These are phyloP conservation scores for Umbelopsis isabellina DNA, from an alignment of 192 early-diverging fungal genomes.

Conservation along the genomic window DNA sequence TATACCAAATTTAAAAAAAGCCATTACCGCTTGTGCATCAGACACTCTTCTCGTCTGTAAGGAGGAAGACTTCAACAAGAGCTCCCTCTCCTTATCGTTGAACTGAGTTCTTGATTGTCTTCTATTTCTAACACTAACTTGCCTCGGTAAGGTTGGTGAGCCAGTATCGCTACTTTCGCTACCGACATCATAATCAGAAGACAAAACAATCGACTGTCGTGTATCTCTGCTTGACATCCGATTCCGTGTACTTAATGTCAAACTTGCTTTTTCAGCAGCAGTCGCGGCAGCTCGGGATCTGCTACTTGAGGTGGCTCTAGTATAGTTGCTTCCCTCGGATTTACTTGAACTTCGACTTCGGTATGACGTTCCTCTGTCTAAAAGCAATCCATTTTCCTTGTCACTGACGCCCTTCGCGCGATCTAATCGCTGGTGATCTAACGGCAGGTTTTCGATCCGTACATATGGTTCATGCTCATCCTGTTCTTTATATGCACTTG, in stretches of 20 bases:
- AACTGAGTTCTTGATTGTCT: constrained; percentile 1
- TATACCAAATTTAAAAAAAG: background rate
- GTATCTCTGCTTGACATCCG: background rate
- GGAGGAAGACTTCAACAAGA: constrained; percentile 7
- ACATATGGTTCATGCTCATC: background rate
- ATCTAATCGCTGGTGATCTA: constrained; percentile 11
- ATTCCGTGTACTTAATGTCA: background rate
- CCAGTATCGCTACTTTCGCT: background rate
- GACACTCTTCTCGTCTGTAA: constrained; percentile 14
- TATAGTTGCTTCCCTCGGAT: constrained; percentile 2
- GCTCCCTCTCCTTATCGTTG: background rate
- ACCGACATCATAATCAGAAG: background rate
- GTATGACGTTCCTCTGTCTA: background rate
- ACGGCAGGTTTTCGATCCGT: background rate
- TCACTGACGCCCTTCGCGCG: background rate
- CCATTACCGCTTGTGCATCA: background rate
- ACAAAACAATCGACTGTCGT: background rate
- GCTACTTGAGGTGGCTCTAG: constrained; percentile 14
- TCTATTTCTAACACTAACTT: background rate
- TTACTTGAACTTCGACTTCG: background rate
- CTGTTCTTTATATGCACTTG: background rate
- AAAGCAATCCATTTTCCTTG: background rate
- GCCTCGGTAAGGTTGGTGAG: background rate
- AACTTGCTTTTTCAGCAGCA: constrained; percentile 1
- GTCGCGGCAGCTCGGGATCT: constrained; percentile 7